Conservation (phyloP, 75 land plant species). For the Pinus tabuliformis region DNA sequence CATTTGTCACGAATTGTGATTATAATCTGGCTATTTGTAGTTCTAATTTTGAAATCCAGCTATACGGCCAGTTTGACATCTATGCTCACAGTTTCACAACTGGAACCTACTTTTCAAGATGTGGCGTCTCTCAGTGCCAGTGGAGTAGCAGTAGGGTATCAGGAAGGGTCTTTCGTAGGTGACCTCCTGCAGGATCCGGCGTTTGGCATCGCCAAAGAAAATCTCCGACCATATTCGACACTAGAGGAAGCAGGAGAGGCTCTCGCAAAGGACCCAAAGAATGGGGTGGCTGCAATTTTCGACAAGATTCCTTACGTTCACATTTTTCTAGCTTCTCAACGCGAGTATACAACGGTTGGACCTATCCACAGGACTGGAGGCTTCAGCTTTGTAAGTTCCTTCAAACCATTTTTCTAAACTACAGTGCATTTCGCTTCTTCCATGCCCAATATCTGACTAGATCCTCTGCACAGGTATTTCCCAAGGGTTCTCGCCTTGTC, state of each 20-base stretch:
- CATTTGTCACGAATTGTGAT: background rate
- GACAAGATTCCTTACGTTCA: slow-evolving; percentile 34
- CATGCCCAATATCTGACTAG: background rate
- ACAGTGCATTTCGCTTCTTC: background rate
- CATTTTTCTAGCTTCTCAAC: slow-evolving; percentile 16
- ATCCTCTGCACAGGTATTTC: slow-evolving; percentile 29
- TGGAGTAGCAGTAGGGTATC: slow-evolving; percentile 26
- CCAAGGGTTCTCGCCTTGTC: slow-evolving; percentile 45
- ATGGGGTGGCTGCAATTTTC: slow-evolving; percentile 25
- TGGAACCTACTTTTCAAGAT: slow-evolving; percentile 29
- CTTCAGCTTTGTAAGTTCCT: slow-evolving; percentile 53
- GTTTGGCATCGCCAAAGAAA: slow-evolving; percentile 9
- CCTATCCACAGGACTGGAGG: slow-evolving; percentile 46
- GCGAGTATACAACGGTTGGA: slow-evolving; percentile 44
- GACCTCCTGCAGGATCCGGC: slow-evolving; percentile 1
- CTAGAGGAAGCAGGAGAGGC: slow-evolving; percentile 15
- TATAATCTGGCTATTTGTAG: slow-evolving; percentile 44
- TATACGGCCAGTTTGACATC: slow-evolving; percentile 59
- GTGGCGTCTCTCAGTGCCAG: slow-evolving; percentile 20
- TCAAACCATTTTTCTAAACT: background rate
- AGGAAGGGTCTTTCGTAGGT: slow-evolving; percentile 24
- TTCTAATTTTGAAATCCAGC: slow-evolving; percentile 33
- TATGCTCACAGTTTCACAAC: slow-evolving; percentile 45
- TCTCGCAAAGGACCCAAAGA: background rate
- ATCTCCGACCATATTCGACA: background rate